Conservation (phyloP, 2,329 filamentous ascomycete species). For the Monilinia polystroma region DNA sequence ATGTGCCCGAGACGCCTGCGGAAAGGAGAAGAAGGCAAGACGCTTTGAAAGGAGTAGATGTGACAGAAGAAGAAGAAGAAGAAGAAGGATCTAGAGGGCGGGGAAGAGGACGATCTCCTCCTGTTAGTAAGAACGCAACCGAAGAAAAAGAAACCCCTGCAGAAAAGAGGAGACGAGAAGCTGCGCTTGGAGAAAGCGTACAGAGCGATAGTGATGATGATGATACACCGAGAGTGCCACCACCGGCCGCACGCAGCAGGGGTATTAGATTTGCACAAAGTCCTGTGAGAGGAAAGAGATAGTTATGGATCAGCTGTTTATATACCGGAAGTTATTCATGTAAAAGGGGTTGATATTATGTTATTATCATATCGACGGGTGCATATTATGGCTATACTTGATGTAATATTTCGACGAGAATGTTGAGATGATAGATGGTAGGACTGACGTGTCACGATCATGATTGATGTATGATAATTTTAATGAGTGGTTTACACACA, state of each 20-base stretch:
- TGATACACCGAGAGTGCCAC: constrained; percentile 37
- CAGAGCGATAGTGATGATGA: constrained; percentile 36
- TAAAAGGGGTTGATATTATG: constrained; percentile 7
- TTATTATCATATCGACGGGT: not conserved
- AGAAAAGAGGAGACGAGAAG: constrained; percentile 70
- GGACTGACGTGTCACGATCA: constrained; percentile 3
- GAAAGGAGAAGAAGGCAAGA: constrained; percentile 66
- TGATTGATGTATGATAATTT: constrained; percentile 10
- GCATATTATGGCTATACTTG: constrained; percentile 11
- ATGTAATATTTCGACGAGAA: constrained; percentile 12
- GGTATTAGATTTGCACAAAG: constrained; percentile 41
- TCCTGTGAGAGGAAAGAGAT: constrained; percentile 33
- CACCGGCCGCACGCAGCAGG: constrained; percentile 32
- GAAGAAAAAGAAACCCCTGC: constrained; percentile 62
- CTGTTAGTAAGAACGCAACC: not conserved
- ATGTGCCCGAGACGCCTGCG: constrained; percentile 27
- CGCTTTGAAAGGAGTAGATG: constrained; percentile 46
- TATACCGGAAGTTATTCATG: not conserved
- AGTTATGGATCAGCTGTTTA: not conserved
- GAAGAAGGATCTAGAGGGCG: constrained; percentile 34
- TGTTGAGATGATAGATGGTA: constrained; percentile 14
- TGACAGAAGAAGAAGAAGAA: constrained; percentile 38
- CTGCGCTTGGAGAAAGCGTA: constrained; percentile 62
- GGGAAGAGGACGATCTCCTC: constrained; percentile 43
- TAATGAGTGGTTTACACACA: not conserved